Base-by-base conservation (phyloP, 2,329 filamentous ascomycete species). In the Ophiostoma fasciatum region DNA sequence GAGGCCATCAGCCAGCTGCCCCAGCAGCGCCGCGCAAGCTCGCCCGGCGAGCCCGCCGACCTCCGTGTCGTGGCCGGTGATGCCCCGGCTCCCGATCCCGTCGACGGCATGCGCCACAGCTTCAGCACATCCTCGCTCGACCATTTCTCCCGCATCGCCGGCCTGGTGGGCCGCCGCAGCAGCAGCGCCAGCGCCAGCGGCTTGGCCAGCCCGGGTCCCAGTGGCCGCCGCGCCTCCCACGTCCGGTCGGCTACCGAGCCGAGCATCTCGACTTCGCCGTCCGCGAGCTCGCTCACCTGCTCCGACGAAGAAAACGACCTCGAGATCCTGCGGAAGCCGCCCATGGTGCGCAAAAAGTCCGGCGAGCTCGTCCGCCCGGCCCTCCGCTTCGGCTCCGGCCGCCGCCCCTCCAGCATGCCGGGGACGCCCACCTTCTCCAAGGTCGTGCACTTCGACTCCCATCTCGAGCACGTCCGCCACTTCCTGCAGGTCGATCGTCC, bases 381-480 rank as follows among this genome's bases (percentile, higher is more conserved):
- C 15, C 70, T 98, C 35, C 77, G 90, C 34, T 75, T 79, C 27
- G 66, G 82, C 11, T 82, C 81, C n/a, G 71, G 73, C 45, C 71
- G 83, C 45, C 74, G 90, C 39, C 88, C 88, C 1, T 93, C 83
- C 4, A 96, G 88, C 61, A 93, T 96, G 83, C 90, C 90, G 8
- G 90, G 90, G 37, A 98, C 90, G 0, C 90, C 90, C 0, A 90
- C 88, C 8, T 96, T 88, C 53, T 81, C 80, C 47, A 98, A 98
- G 58, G 85, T 82, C 11, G 90, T 98, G n/a, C 90, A 98, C 58
- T 98, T 98, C 53, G 90, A 96, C 58, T 83, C 88, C 19, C 83
- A 94, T 51, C 74, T 96, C 27, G 90, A 96, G 59, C 88, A 96
- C 49, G 88, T 96, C 27, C 75, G 90, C 22, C 90, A 96, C 54